These are phyloP conservation scores for Petasospora fabianii DNA, from an alignment of 1,139 yeast species.

Conservation along the genomic window DNA sequence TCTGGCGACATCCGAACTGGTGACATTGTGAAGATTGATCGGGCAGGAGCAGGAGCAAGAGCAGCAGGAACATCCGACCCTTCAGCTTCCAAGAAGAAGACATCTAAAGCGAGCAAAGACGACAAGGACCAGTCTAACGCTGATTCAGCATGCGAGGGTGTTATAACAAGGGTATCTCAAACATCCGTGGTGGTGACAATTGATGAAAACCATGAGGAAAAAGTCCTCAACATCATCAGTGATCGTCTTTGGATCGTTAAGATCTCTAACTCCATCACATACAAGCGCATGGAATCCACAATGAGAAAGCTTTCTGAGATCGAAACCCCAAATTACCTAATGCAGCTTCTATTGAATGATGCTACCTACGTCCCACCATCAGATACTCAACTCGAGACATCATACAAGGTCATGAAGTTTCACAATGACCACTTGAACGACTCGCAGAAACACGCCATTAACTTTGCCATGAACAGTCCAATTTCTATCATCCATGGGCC, in stretches of 20 bases:
- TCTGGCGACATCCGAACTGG: slow-evolving; percentile 68
- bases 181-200: slow-evolving; percentile 51
- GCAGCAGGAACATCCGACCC: too few species aligned
- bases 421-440: slow-evolving; percentile 54
- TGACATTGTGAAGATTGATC: slow-evolving; percentile 62
- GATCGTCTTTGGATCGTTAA: slow-evolving; percentile 60
- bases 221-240: slow-evolving; percentile 41
- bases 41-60: too few species aligned
- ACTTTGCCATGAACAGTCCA: slow-evolving; percentile 45
- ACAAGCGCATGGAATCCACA: slow-evolving; percentile 77
- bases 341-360: slow-evolving; percentile 46
- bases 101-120: slow-evolving; percentile 14
- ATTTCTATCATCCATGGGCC: slow-evolving; percentile 70
- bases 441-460: slow-evolving; percentile 69
- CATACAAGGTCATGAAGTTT: slow-evolving; percentile 31
- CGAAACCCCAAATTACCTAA: slow-evolving; percentile 31
- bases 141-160: slow-evolving; percentile 45
- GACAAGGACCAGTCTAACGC: slow-evolving; percentile 12
- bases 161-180: slow-evolving; percentile 38
- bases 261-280: slow-evolving; percentile 65
- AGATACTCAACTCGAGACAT: slow-evolving; percentile 7
- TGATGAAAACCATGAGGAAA: slow-evolving; percentile 50
- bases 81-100: slow-evolving; percentile 7
- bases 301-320: slow-evolving; percentile 61
- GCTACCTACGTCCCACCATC: slow-evolving; percentile 29